Evolutionary conservation across 2,329 filamentous ascomycete genomes (phyloP).

Genomic region (Colletotrichum gloeosporioides): DNA sequence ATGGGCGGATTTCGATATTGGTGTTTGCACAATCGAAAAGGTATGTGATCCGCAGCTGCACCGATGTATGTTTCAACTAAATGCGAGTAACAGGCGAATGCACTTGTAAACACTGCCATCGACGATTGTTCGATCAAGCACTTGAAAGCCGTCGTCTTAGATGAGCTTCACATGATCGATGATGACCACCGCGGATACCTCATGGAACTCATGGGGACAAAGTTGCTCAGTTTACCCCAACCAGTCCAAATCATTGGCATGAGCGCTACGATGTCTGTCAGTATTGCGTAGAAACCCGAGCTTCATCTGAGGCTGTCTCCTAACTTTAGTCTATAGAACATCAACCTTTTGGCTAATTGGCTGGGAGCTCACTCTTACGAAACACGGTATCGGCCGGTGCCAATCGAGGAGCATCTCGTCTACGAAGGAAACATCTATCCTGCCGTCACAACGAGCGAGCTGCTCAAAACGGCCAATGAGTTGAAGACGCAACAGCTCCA

Average conservation of each 20-base stretch:
- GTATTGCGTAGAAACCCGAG: slow-evolving; percentile 25
- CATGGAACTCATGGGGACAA: slow-evolving; percentile 76
- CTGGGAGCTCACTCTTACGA: slow-evolving; percentile 74
- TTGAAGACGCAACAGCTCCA: slow-evolving; percentile 42
- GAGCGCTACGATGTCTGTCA: slow-evolving; percentile 78
- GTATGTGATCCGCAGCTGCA: slow-evolving; percentile 21
- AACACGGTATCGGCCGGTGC: slow-evolving; percentile 76
- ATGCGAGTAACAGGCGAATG: slow-evolving; percentile 64
- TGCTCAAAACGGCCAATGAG: slow-evolving; percentile 64
- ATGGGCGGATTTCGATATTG: slow-evolving; percentile 80
- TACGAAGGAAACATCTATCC: slow-evolving; percentile 73
- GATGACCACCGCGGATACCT: slow-evolving; percentile 79
- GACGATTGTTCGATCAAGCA: slow-evolving; percentile 71
- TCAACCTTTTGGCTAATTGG: slow-evolving; percentile 72
- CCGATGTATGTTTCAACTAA: neutral
- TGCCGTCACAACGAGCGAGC: slow-evolving; percentile 60
- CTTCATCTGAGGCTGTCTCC: neutral
- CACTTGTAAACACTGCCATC: slow-evolving; percentile 75
- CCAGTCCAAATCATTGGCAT: slow-evolving; percentile 76
- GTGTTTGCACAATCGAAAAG: slow-evolving; percentile 83
- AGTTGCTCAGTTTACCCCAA: slow-evolving; percentile 72
- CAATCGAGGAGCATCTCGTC: slow-evolving; percentile 76
- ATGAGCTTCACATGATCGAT: slow-evolving; percentile 84
- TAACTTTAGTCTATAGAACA: slow-evolving; percentile 57
- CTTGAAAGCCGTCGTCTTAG: slow-evolving; percentile 71